Percentiles rank a stretch among this genome's conserved stretches.
These are phyloP conservation scores for Trichophyton mentagrophytes DNA, from an alignment of 2,329 filamentous ascomycete species.

Conservation along the genomic window DNA sequence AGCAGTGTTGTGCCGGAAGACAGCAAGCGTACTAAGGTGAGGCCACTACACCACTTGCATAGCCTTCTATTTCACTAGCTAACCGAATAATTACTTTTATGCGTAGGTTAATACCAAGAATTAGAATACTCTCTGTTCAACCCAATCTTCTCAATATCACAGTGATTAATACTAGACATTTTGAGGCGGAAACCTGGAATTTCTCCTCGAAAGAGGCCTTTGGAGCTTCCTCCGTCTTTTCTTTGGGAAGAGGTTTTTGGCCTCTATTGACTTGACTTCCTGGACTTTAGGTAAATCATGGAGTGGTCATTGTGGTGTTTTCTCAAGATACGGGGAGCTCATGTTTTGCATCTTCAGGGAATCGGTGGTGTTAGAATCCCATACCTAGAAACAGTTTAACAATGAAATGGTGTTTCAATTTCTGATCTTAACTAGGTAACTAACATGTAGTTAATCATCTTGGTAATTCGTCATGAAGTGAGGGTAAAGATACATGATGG, in stretches of 20 bases:
- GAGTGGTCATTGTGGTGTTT: background rate
- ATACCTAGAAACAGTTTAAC: background rate
- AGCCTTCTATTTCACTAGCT: background rate
- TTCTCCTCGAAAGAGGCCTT: background rate
- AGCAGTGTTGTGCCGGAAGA: background rate
- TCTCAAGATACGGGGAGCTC: background rate
- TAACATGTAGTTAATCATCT: too few species aligned
- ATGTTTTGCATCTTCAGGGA: too few species aligned
- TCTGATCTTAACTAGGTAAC: background rate
- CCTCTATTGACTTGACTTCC: background rate
- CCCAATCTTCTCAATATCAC: background rate
- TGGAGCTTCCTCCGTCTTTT: background rate
- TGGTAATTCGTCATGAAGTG: background rate
- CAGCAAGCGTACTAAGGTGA: background rate
- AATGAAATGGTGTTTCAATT: background rate
- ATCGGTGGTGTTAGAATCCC: background rate
- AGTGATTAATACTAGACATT: background rate
- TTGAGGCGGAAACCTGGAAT: background rate
- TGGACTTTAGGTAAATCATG: background rate
- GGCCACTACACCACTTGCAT: background rate
- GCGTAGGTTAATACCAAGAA: background rate
- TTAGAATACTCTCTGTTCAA: background rate
- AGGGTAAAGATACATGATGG: background rate
- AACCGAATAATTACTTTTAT: background rate
- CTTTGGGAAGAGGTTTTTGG: background rate